Conservation (phyloP, 768 basidiomycete species). For the Chalciporus pseudorubinellus region DNA sequence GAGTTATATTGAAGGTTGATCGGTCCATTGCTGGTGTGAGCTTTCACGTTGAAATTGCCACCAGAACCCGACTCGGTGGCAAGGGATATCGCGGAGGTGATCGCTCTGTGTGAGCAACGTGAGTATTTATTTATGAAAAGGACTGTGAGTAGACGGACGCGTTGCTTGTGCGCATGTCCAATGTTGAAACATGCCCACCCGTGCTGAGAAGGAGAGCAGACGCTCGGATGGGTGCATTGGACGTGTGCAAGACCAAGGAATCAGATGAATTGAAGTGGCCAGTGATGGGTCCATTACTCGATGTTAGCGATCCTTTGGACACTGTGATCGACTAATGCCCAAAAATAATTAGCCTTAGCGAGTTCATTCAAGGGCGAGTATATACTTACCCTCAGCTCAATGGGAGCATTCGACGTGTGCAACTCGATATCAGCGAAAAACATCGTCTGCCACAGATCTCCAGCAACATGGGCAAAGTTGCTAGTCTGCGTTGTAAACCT, state of each 20-base stretch:
- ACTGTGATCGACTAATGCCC: conserved; percentile 32
- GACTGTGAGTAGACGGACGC: conserved; percentile 8
- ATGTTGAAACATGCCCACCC: background rate
- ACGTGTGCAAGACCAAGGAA: conserved; percentile 31
- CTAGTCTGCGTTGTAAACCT: conserved; percentile 28
- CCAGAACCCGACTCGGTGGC: conserved; percentile 22
- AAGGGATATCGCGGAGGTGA: conserved; percentile 27
- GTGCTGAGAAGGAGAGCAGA: conserved; percentile 25
- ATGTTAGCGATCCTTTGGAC: conserved; percentile 16
- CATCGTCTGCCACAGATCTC: conserved; percentile 27
- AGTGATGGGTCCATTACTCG: conserved; percentile 35
- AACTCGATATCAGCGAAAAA: conserved; percentile 27
- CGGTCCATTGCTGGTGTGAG: conserved; percentile 34
- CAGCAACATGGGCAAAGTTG: conserved; percentile 30
- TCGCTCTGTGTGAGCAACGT: conserved; percentile 5
- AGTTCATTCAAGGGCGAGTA: background rate
- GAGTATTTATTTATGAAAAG: background rate
- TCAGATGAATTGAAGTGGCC: conserved; percentile 37
- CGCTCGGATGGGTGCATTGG: conserved; percentile 34
- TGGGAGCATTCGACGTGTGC: conserved; percentile 21
- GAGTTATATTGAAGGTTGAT: conserved; percentile 28
- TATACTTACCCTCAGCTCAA: conserved; percentile 29
- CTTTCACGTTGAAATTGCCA: conserved; percentile 31
- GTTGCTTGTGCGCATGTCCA: conserved; percentile 26
- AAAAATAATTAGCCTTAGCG: background rate